Percentiles rank a stretch among this genome's conserved stretches.
These are phyloP conservation scores for Lentinula detonsa DNA, from an alignment of 768 basidiomycete genomes.

Conservation along the genomic window DNA sequence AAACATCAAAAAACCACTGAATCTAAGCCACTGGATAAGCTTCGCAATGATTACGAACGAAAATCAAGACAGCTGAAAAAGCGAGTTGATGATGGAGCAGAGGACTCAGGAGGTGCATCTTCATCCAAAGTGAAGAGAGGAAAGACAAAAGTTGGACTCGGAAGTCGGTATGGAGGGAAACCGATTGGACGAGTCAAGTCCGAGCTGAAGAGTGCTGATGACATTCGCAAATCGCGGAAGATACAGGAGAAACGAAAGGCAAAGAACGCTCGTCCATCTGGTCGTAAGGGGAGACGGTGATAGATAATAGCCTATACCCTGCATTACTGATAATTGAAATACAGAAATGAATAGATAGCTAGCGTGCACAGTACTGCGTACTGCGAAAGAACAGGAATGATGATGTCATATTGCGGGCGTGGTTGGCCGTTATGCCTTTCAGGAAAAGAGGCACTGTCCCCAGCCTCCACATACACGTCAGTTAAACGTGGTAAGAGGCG, in stretches of 20 bases:
- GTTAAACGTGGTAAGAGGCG: background rate
- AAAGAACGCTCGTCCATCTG: conserved; percentile 73
- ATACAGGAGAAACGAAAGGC: conserved; percentile 56
- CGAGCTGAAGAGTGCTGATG: conserved; percentile 83
- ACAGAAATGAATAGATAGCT: too few relatives aligned
- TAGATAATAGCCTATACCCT: background rate
- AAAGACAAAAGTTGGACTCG: conserved; percentile 32
- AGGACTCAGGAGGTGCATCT: conserved; percentile 12
- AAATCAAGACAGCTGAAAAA: conserved; percentile 61
- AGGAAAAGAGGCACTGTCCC: background rate
- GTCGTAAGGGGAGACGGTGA: conserved; percentile 23
- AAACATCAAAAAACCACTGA: conserved; percentile 60
- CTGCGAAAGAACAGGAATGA: too few relatives aligned
- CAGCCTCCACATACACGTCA: background rate
- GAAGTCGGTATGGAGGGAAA: conserved; percentile 54
- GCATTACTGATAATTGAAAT: too few relatives aligned
- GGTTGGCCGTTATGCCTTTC: too few relatives aligned
- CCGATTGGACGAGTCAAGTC: conserved; percentile 59
- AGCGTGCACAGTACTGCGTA: too few relatives aligned
- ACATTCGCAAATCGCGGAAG: conserved; percentile 77
- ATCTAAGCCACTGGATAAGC: conserved; percentile 76
- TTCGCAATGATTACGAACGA: conserved; percentile 66
- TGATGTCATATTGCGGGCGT: too few relatives aligned
- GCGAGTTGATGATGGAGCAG: conserved; percentile 31
- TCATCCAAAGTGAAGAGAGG: conserved; percentile 14